Evolutionary conservation across 2,329 filamentous ascomycete genomes (phyloP), one percentile per base, ranked within the genome.

Genomic region (Metarhizium album): DNA sequence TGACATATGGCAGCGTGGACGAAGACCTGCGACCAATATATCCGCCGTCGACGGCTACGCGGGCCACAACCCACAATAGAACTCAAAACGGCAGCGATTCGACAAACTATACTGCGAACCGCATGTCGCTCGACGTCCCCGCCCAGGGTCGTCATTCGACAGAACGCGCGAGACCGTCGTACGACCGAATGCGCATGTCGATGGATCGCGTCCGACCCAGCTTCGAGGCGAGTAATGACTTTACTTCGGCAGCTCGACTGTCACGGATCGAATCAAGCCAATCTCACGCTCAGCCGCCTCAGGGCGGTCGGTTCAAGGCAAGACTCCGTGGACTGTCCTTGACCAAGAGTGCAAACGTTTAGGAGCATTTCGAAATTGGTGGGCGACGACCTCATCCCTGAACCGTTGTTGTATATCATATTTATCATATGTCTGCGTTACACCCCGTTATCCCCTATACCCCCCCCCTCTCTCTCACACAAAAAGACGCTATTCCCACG

Each of bases 21-120:
- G 90, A 97, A 68, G 91, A 96, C 63, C 79, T 87, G 66, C 82
- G 90, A 57, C 90, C 90, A 31, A 95, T 97, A 61, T 97, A 97
- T 68, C 88, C 91, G 47, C 90, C 91, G 14, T 95, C 90, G 49
- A 83, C 91, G 60, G 86, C 88, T 46, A 91, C 88, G 16, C 78
- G 81, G 45, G 82, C 81, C 43, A 91, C 86, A 31, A 67, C 67
- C 22, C 85, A 93, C 64, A 91, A 82, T 56, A 84, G 84, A 47
- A 93, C 87, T 60, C 88, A 95, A 64, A 94, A 91, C 59, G 89
- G 90, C 54, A 96, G 90, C 69, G 90, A 95, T 67, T 91, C 89
- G 54, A 96, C 93, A 47, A 90, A 94, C 60, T 94, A 90, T 66
- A 94, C 89, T 22, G 72, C 76, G 47, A 79, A 81, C 59, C 78